Percentiles rank a stretch among this genome's conserved stretches.
Conservation (phyloP, 345 rosid species). For the Citropsis articulata region DNA sequence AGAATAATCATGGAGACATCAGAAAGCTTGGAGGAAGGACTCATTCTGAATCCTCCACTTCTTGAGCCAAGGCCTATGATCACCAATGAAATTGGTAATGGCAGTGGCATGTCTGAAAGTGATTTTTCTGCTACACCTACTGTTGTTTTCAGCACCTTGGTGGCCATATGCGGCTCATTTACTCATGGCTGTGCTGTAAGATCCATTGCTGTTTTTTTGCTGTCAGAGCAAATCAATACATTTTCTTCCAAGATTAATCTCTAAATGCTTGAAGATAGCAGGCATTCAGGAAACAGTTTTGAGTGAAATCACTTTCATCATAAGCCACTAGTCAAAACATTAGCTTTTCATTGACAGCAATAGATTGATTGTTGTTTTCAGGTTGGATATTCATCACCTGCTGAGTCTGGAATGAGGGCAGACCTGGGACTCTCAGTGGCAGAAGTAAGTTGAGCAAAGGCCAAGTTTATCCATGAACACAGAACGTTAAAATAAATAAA, state of each 20-base stretch:
- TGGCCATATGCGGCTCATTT: constrained; percentile 41
- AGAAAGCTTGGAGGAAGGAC: constrained; percentile 16
- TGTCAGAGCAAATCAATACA: too few species aligned
- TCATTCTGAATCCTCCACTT: constrained; percentile 9
- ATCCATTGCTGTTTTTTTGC: not conserved
- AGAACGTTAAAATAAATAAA: too few species aligned
- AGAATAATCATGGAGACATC: not conserved
- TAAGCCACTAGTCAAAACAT: not conserved
- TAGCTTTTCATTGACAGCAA: not conserved
- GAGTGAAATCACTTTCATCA: not conserved
- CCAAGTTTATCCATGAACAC: too few species aligned
- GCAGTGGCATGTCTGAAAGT: too few species aligned
- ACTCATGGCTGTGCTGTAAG: constrained; percentile 43
- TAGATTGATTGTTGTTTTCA: constrained; percentile 16
- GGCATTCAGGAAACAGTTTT: not conserved
- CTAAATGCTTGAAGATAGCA: not conserved
- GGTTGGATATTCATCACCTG: constrained; percentile 68
- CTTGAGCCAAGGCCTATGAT: not conserved
- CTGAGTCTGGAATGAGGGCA: constrained; percentile 57
- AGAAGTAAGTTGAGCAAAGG: not conserved
- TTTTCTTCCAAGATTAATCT: too few species aligned
- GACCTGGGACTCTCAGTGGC: constrained; percentile 66
- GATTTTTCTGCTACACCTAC: constrained; percentile 5
- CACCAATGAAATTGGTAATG: too few species aligned
- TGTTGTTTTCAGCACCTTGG: constrained; percentile 41